phyloP scores from a whole-genome alignment of 192 early-diverging fungal species.

The Coemansia guatemalensis region DNA sequence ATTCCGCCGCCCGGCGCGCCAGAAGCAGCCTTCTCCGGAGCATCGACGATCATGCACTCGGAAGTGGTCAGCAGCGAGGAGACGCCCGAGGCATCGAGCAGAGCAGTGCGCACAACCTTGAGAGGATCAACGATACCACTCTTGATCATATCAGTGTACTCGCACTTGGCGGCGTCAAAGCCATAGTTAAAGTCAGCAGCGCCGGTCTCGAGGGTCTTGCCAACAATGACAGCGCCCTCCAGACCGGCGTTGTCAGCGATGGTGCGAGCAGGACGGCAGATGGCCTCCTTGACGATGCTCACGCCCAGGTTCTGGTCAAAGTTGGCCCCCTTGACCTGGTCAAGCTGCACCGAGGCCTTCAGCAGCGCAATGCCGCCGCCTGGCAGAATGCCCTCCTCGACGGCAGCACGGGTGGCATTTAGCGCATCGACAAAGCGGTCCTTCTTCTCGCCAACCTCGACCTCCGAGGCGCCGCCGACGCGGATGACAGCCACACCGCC shows the following conservation, averaged over 20 bases:
- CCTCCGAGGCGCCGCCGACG: constrained; percentile 96
- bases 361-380: constrained; percentile 97
- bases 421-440: constrained; percentile 98
- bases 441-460: constrained; percentile 99
- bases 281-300: constrained; percentile 93
- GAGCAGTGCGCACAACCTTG: constrained; percentile 98
- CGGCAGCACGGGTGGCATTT: constrained; percentile 97
- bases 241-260: constrained; percentile 98
- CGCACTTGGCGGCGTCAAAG: constrained; percentile 88
- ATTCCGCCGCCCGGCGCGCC: constrained; percentile 60
- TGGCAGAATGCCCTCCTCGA: constrained; percentile 99
- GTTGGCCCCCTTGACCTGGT: constrained; percentile 83
- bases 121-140: constrained; percentile 97
- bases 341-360: constrained; percentile 87
- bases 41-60: constrained; percentile 98
- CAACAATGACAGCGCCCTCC: constrained; percentile 95
- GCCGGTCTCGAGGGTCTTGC: constrained; percentile 85
- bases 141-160: constrained; percentile 96
- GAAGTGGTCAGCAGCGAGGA: constrained; percentile 97
- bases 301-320: constrained; percentile 99
- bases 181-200: constrained; percentile 85
- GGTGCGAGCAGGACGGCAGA: constrained; percentile 88
- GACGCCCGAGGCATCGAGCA: constrained; percentile 96
- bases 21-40: constrained; percentile 71
- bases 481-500: constrained; percentile 99